Evolutionary conservation across 2,329 filamentous ascomycete genomes (phyloP).

Genomic region (Diaporthe batatas): DNA sequence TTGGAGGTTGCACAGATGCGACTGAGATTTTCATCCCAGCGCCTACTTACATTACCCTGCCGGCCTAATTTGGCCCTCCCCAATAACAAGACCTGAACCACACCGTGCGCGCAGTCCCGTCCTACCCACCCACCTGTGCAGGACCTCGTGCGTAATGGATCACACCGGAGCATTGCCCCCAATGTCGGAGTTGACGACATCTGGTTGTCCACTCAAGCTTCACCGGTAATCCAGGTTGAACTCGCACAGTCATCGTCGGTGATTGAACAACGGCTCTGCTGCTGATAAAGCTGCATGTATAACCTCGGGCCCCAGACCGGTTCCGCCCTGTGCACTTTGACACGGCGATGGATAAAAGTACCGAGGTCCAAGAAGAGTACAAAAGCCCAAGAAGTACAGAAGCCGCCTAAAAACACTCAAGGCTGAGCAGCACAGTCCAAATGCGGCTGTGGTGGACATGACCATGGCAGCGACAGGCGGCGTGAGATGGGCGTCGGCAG

Average conservation of each 20-base stretch:
- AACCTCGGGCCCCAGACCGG: not conserved
- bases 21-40: conserved; percentile 4
- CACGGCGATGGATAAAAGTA: too few relatives aligned
- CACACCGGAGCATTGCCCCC: not conserved
- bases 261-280: not conserved
- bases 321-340: not conserved
- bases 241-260: not conserved
- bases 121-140: not conserved
- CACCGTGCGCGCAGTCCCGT: not conserved
- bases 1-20: conserved; percentile 13
- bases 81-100: conserved; percentile 19
- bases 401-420: too few relatives aligned
- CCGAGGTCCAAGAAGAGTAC: too few relatives aligned
- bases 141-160: not conserved
- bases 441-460: too few relatives aligned
- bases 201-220: not conserved
- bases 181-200: not conserved
- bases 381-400: too few relatives aligned
- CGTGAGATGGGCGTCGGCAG: too few relatives aligned
- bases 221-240: not conserved
- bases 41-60: conserved; percentile 10
- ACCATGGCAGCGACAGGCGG: too few relatives aligned
- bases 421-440: too few relatives aligned
- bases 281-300: not conserved
- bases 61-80: conserved; percentile 3